Evolutionary conservation across 1,284 basidiomycete species (phyloP).

Genomic region (Ceratobasidium sp.): DNA sequence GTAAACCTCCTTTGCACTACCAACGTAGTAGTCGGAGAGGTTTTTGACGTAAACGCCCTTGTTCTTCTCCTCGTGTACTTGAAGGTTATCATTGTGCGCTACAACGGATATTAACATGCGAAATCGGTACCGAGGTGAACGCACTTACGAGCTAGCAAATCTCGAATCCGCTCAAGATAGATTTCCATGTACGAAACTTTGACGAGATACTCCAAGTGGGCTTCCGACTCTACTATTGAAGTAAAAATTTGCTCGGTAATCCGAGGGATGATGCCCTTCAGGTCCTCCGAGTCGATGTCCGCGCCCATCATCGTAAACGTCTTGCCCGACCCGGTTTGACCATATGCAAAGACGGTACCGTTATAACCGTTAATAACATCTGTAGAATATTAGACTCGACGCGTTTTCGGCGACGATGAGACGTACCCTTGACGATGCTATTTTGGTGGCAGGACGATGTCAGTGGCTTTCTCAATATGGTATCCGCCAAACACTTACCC

Average conservation of each 20-base stretch:
- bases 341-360: slow-evolving; percentile 98
- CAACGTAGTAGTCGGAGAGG: slow-evolving; percentile 98
- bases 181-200: slow-evolving; percentile 99
- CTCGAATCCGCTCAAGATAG: slow-evolving; percentile 96
- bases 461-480: slow-evolving; percentile 38
- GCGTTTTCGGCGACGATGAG: background rate
- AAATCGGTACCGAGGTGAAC: background rate
- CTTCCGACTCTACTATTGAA: slow-evolving; percentile 95
- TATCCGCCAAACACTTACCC: slow-evolving; percentile 70
- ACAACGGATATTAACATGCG: slow-evolving; percentile 23
- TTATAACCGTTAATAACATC: slow-evolving; percentile 99
- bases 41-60: slow-evolving; percentile 99
- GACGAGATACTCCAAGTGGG: slow-evolving; percentile 97
- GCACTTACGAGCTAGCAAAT: slow-evolving; percentile 92
- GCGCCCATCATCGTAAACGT: slow-evolving; percentile 99
- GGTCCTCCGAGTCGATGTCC: slow-evolving; percentile 92
- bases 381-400: slow-evolving; percentile 56
- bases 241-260: slow-evolving; percentile 99
- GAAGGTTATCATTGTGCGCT: slow-evolving; percentile 99
- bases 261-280: slow-evolving; percentile 97
- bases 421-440: slow-evolving; percentile 83
- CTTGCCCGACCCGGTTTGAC: slow-evolving; percentile 98
- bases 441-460: slow-evolving; percentile 18
- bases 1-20: slow-evolving; percentile 96
- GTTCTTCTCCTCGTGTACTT: slow-evolving; percentile 98